Evolutionary conservation across 2,329 filamentous ascomycete species (phyloP), one percentile per base, ranked within the genome.

Genomic region (Beauveria medogensis): DNA sequence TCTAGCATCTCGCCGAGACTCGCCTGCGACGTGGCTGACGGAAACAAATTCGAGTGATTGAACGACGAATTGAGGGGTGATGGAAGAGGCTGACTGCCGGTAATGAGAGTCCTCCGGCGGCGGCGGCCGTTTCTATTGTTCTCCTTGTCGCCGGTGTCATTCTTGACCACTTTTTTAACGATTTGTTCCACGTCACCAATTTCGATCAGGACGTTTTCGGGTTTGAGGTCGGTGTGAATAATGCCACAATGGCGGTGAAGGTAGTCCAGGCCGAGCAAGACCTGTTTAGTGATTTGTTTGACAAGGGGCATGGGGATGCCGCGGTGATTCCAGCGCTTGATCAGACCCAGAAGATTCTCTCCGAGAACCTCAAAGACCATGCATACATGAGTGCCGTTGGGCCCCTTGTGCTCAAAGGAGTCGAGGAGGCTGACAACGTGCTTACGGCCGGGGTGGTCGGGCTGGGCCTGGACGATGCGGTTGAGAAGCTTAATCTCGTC

Each of bases 291-390:
- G 75, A 99, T 99, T 74, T 97, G 94, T 80, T 97, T 97, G 72
- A 97, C 94, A 16, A 99, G 82, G 18, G 91, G 85, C 87, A 96
- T 96, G 48, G 94, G 94, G 62, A 99, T 97, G 54, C 94, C 94
- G 63, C 94, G 85, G 74, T 97, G 94, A 73, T 97, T 97, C 92
- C 93, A 97, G 69, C 91, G 87, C 84, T 97, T 97, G 81, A 99
- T 97, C 71, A 99, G 77, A 28, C 94, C 93, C 58, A 97, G 78
- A 65, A 97, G 77, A 71, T 97, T 97, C 81, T 97, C 92, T 59
- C 94, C 94, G 61, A 99, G 77, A 3, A 99, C 94, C 74, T 99
- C 94, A 69, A 99, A 99, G 8, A 99, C 94, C 93, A 99, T 97
- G 79, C 94, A 99, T 62, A 97, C 92, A 71, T 99, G 94, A 56